These are phyloP conservation scores for Talaromyces stipitatus DNA, from an alignment of 495 filamentous ascomycete genomes.

Conservation along the genomic window DNA sequence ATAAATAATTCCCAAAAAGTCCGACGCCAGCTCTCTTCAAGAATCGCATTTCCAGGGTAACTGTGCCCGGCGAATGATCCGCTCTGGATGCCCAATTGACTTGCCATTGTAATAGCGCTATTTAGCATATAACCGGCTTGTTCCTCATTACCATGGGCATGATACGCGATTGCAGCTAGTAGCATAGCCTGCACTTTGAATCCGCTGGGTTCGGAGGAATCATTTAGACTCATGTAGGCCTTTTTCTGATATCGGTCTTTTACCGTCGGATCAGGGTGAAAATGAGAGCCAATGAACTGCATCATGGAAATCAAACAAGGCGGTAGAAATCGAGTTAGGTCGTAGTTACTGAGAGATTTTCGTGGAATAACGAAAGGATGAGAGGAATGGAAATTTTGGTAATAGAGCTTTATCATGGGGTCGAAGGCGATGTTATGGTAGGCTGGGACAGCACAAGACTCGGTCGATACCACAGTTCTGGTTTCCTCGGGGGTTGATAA, in stretches of 20 bases:
- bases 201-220: conserved; percentile 43
- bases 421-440: conserved; percentile 12
- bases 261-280: conserved; percentile 14
- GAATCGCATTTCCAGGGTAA: conserved; percentile 32
- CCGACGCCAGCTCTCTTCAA: conserved; percentile 67
- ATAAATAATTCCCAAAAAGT: conserved; percentile 83
- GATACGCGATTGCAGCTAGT: conserved; percentile 58
- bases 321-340: conserved; percentile 12
- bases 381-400: conserved; percentile 56
- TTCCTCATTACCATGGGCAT: conserved; percentile 54
- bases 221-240: conserved; percentile 32
- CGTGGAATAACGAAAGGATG: conserved; percentile 59
- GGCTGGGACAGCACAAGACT: neutral
- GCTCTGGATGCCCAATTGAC: conserved; percentile 61
- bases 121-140: conserved; percentile 51
- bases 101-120: conserved; percentile 54
- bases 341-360: conserved; percentile 37
- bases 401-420: conserved; percentile 44
- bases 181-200: conserved; percentile 67
- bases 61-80: conserved; percentile 27
- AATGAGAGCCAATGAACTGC: conserved; percentile 56
- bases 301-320: conserved; percentile 49
- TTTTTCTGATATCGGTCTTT: neutral
- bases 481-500: neutral
- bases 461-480: neutral